Percentiles rank a stretch among this genome's conserved stretches.
Conservation (phyloP, 2,329 filamentous ascomycete species). For the Dothiorella sarmentorum region DNA sequence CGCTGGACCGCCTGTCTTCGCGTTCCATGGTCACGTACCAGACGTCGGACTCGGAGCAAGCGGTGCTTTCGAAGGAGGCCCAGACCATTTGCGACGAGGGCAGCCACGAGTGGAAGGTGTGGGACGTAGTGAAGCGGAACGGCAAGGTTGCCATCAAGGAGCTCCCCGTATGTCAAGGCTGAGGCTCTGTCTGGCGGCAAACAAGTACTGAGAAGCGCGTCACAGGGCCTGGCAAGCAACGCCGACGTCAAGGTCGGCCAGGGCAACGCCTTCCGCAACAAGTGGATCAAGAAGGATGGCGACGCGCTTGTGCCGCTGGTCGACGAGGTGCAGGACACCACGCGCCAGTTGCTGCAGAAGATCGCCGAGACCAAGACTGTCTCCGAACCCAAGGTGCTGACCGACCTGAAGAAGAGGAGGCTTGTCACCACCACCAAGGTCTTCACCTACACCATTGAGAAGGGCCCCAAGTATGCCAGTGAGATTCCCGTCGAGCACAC, state of each 20-base stretch:
- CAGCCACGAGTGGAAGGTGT: conserved; percentile 51
- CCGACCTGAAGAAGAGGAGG: conserved; percentile 89
- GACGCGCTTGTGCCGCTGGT: conserved; percentile 55
- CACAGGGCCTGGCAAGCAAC: conserved; percentile 49
- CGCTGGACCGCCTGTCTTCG: conserved; percentile 79
- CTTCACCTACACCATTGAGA: conserved; percentile 76
- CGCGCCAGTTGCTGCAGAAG: conserved; percentile 68
- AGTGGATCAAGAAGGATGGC: conserved; percentile 63
- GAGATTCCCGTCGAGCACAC: conserved; percentile 92
- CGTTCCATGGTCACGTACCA: conserved; percentile 86
- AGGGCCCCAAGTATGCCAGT: conserved; percentile 83
- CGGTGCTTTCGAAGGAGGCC: conserved; percentile 73
- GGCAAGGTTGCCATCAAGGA: conserved; percentile 48
- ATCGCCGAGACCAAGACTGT: conserved; percentile 69
- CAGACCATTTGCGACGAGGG: conserved; percentile 63
- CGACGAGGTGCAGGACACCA: conserved; percentile 76
- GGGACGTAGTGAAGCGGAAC: conserved; percentile 45
- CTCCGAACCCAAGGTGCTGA: conserved; percentile 69
- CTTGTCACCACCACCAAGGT: conserved; percentile 80
- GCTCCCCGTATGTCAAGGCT: conserved; percentile 37
- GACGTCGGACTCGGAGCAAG: conserved; percentile 74
- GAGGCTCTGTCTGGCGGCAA: background rate
- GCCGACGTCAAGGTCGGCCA: conserved; percentile 85
- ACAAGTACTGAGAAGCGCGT: conserved; percentile 26
- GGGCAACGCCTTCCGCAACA: conserved; percentile 83